phyloP scores from a whole-genome alignment of 1,139 yeast genomes.

The Saccharomycopsis crataegensis region DNA sequence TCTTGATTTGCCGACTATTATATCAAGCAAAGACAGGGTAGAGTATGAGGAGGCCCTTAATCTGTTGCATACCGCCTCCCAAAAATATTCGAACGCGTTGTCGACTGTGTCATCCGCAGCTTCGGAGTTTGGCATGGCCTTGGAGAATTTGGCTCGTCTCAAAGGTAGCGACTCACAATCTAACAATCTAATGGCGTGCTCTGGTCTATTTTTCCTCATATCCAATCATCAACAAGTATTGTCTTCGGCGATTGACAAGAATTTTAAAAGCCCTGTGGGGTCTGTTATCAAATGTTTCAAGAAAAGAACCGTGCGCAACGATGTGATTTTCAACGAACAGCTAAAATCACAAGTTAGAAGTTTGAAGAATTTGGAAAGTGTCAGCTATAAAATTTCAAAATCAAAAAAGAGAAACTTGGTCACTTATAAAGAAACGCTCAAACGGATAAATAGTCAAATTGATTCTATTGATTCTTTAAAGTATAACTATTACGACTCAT shows the following conservation, averaged over 20 bases:
- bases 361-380: conserved; percentile 49
- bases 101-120: conserved; percentile 51
- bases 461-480: conserved; percentile 74
- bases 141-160: conserved; percentile 63
- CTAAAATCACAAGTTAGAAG: conserved; percentile 43
- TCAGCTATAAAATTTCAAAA: conserved; percentile 47
- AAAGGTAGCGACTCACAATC: conserved; percentile 58
- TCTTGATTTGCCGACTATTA: conserved; percentile 50
- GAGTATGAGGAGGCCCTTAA: conserved; percentile 41
- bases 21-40: conserved; percentile 52
- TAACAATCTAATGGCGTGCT: conserved; percentile 63
- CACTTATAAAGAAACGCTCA: conserved; percentile 56
- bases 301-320: conserved; percentile 35
- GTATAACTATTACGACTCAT: conserved; percentile 59
- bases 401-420: conserved; percentile 52
- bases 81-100: conserved; percentile 44
- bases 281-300: conserved; percentile 38
- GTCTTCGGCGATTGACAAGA: conserved; percentile 44
- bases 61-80: conserved; percentile 45
- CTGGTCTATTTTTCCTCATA: conserved; percentile 70
- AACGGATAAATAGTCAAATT: conserved; percentile 61
- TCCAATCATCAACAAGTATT: conserved; percentile 74
- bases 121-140: conserved; percentile 63
- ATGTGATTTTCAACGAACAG: conserved; percentile 45
- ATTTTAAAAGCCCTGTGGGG: conserved; percentile 50